phyloP scores from a whole-genome alignment of 2,329 filamentous ascomycete species.

The Sclerotinia sclerotiorum region DNA sequence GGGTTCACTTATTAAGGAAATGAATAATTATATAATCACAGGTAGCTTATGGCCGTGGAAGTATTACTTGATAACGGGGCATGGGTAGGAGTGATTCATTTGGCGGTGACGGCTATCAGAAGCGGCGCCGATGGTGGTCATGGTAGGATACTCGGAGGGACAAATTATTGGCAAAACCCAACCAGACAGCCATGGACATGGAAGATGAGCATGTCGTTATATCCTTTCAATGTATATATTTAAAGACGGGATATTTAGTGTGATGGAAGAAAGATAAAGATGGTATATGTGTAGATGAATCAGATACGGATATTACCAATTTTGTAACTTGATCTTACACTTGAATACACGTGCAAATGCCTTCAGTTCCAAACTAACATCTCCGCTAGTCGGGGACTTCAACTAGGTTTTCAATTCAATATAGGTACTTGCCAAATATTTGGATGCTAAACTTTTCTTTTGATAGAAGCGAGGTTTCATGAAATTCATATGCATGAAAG shows the following conservation, averaged over 20 bases:
- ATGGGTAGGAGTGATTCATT: background rate
- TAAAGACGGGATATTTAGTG: background rate
- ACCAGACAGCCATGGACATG: background rate
- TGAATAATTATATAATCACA: slow-evolving; percentile 3
- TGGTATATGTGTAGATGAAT: slow-evolving; percentile 1
- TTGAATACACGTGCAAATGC: background rate
- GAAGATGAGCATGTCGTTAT: background rate
- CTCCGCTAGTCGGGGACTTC: background rate
- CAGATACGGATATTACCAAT: background rate
- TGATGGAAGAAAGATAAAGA: background rate
- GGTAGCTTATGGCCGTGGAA: background rate
- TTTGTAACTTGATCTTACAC: background rate
- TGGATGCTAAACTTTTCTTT: background rate
- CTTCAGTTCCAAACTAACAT: background rate
- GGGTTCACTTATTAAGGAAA: background rate
- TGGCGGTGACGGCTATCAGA: background rate
- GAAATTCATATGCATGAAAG: background rate
- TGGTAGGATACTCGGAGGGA: background rate
- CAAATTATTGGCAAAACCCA: background rate
- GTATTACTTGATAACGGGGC: background rate
- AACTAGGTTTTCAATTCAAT: background rate
- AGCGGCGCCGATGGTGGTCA: background rate
- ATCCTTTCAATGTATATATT: slow-evolving; percentile 12
- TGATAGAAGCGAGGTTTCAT: background rate
- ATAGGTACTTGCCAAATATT: background rate